Percentiles rank a stretch among this genome's conserved stretches.
Conservation (phyloP, 2,329 filamentous ascomycete species). For the Oidium heveae region DNA sequence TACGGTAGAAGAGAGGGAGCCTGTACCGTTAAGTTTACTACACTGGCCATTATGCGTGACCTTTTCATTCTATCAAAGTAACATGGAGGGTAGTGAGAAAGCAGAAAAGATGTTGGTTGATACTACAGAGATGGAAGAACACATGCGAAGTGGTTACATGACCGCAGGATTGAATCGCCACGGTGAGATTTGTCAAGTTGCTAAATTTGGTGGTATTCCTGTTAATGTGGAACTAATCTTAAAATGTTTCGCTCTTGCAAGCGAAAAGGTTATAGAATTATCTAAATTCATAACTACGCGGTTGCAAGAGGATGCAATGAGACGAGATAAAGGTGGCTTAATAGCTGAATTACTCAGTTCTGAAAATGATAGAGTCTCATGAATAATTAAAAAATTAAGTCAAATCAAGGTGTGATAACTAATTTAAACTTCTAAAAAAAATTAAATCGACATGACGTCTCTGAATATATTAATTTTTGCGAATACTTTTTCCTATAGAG, state of each 20-base stretch:
- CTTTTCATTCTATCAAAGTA: slow-evolving; percentile 46
- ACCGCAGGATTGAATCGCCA: slow-evolving; percentile 35
- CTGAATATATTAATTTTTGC: too few relatives aligned
- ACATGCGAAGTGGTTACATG: slow-evolving; percentile 45
- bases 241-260: slow-evolving; percentile 46
- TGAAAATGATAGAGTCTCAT: slow-evolving; percentile 46
- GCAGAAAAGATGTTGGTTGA: slow-evolving; percentile 49
- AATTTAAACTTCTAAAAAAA: too few relatives aligned
- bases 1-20: slow-evolving; percentile 62
- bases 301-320: slow-evolving; percentile 53
- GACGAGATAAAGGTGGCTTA: slow-evolving; percentile 53
- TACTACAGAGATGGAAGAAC: slow-evolving; percentile 49
- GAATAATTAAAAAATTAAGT: too few relatives aligned
- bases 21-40: slow-evolving; percentile 69
- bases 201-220: slow-evolving; percentile 66
- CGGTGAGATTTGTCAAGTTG: slow-evolving; percentile 22
- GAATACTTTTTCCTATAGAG: too few relatives aligned
- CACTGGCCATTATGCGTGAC: slow-evolving; percentile 83
- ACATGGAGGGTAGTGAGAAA: slow-evolving; percentile 31
- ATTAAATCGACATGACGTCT: too few relatives aligned
- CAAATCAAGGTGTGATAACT: too few relatives aligned
- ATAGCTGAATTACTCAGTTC: slow-evolving; percentile 53
- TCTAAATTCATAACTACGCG: slow-evolving; percentile 46
- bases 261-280: slow-evolving; percentile 60
- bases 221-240: slow-evolving; percentile 60